Evolutionary conservation across 2,329 filamentous ascomycete genomes (phyloP).

Genomic region (Mariannaea sp.): DNA sequence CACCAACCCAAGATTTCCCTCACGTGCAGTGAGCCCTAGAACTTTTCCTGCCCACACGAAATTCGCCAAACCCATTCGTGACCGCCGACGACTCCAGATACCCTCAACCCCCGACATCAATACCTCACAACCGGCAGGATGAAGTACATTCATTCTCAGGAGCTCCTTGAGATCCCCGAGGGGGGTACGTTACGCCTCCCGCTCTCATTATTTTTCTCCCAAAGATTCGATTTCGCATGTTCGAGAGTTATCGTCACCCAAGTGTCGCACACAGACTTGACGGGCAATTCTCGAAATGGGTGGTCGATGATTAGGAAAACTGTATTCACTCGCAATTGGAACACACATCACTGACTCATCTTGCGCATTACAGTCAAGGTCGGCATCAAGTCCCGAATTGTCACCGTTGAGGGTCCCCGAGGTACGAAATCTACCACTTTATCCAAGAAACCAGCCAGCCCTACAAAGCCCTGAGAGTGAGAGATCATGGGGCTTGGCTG

Average conservation of each 20-base stretch:
- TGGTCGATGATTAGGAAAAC: not conserved
- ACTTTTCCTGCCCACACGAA: conserved; percentile 52
- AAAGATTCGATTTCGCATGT: conserved; percentile 21
- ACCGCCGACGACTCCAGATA: conserved; percentile 46
- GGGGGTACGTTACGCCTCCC: conserved; percentile 73
- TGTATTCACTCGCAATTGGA: conserved; percentile 15
- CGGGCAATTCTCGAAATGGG: conserved; percentile 21
- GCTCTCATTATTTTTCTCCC: conserved; percentile 20
- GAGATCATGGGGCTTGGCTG: too few species aligned
- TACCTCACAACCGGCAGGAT: conserved; percentile 74
- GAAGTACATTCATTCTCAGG: conserved; percentile 99
- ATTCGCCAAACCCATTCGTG: conserved; percentile 47
- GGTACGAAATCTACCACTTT: conserved; percentile 56
- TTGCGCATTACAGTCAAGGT: conserved; percentile 79
- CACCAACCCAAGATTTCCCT: conserved; percentile 34
- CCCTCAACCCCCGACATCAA: conserved; percentile 51
- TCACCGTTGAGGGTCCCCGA: conserved; percentile 96
- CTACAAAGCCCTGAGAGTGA: not conserved
- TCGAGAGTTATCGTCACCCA: conserved; percentile 22
- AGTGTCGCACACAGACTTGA: conserved; percentile 21
- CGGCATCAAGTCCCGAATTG: conserved; percentile 92
- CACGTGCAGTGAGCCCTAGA: conserved; percentile 51
- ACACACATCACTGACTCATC: conserved; percentile 38
- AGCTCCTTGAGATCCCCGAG: conserved; percentile 93
- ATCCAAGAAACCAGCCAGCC: not conserved